A percentile compares a stretch with the other conserved stretches of the same genome.
phyloP scores from a whole-genome alignment of 805 yeast genomes.

The Maudiozyma saulgeensis region DNA sequence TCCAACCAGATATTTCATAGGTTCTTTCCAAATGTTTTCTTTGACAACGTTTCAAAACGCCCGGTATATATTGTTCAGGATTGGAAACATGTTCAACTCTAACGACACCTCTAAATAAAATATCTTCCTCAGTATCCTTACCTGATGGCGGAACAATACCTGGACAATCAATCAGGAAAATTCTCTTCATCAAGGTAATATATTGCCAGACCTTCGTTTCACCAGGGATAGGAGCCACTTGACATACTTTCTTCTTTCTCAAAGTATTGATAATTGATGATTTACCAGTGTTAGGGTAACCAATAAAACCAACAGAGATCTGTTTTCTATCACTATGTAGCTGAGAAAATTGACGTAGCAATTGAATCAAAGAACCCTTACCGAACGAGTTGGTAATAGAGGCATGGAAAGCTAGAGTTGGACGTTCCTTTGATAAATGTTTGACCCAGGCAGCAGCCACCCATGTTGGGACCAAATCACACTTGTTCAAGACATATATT shows the following conservation, averaged over 20 bases:
- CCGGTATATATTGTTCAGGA: conserved; percentile 93
- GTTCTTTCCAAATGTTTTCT: conserved; percentile 88
- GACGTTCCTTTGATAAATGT: conserved; percentile 80
- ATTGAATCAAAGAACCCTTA: conserved; percentile 90
- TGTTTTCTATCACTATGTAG: conserved; percentile 90
- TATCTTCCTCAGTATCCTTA: conserved; percentile 84
- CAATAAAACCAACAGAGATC: conserved; percentile 93
- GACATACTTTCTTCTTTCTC: conserved; percentile 90
- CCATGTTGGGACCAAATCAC: conserved; percentile 98
- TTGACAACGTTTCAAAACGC: conserved; percentile 75
- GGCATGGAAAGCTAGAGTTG: conserved; percentile 96
- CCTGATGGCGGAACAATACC: conserved; percentile 96
- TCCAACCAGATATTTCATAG: conserved; percentile 90
- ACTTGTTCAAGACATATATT: conserved; percentile 88
- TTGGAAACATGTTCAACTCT: conserved; percentile 95
- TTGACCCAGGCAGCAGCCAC: conserved; percentile 99
- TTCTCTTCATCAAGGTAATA: conserved; percentile 91
- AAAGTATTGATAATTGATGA: conserved; percentile 91
- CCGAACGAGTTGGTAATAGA: conserved; percentile 96
- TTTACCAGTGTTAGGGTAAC: conserved; percentile 97
- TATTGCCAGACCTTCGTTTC: conserved; percentile 99
- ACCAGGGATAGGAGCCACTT: conserved; percentile 97
- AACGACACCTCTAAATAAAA: conserved; percentile 91
- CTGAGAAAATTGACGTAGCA: conserved; percentile 84
- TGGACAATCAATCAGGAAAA: conserved; percentile 94